Conservation (phyloP, 164 flowering plant genomes). For the Liriodendron chinense region DNA sequence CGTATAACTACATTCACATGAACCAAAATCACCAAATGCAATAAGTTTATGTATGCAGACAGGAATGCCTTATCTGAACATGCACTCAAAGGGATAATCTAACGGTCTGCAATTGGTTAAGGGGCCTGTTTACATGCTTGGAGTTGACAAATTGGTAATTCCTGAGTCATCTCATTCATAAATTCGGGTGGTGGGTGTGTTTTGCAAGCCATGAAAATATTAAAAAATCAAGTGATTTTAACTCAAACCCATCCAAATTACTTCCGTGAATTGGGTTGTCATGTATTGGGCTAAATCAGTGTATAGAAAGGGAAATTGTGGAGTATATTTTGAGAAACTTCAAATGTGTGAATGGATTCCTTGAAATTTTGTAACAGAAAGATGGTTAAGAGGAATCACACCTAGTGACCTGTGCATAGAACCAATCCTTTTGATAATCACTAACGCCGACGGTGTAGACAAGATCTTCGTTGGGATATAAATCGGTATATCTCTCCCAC, state of each 20-base stretch:
- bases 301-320: background rate
- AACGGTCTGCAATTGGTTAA: background rate
- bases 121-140: too few relatives aligned
- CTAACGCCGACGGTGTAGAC: slow-evolving; percentile 55
- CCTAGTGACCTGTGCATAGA: slow-evolving; percentile 80
- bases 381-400: slow-evolving; percentile 9
- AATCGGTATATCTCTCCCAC: slow-evolving; percentile 77
- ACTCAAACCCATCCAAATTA: too few relatives aligned
- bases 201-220: too few relatives aligned
- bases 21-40: background rate
- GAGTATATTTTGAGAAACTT: background rate
- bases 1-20: background rate
- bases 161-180: too few relatives aligned
- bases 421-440: slow-evolving; percentile 70
- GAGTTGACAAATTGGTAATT: too few relatives aligned
- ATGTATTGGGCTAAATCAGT: background rate
- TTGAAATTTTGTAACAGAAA: too few relatives aligned
- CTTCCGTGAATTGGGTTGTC: too few relatives aligned
- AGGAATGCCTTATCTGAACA: background rate
- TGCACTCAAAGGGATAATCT: background rate
- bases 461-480: slow-evolving; percentile 66
- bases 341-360: background rate
- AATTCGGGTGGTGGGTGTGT: too few relatives aligned
- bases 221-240: too few relatives aligned
- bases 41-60: background rate